These are phyloP conservation scores for Stagonosporopsis tanaceti DNA, from an alignment of 2,329 filamentous ascomycete genomes.

Conservation along the genomic window DNA sequence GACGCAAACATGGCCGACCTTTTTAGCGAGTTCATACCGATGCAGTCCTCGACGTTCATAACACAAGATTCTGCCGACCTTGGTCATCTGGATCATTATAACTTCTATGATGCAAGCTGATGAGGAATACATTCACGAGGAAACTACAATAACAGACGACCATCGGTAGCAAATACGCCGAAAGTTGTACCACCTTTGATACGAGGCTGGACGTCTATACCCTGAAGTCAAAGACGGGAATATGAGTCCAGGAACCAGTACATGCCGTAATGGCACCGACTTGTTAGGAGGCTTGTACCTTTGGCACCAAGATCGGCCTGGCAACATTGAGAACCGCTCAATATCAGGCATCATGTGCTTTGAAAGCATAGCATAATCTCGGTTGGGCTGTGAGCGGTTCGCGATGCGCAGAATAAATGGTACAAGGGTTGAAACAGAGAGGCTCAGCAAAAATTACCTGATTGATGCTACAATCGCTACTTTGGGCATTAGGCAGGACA, in stretches of 20 bases:
- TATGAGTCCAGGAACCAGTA: not conserved
- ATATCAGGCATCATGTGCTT: not conserved
- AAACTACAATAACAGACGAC: not conserved
- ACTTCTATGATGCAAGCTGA: constrained; percentile 39
- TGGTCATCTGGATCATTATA: constrained; percentile 35
- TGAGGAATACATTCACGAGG: not conserved
- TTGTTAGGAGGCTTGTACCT: not conserved
- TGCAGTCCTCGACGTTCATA: constrained; percentile 47
- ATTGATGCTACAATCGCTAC: constrained; percentile 15
- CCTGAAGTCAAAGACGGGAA: not conserved
- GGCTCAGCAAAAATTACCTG: constrained; percentile 5
- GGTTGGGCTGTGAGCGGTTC: constrained; percentile 8
- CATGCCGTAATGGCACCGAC: not conserved
- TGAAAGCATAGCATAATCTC: constrained; percentile 2
- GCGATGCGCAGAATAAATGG: constrained; percentile 32
- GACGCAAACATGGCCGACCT: constrained; percentile 67
- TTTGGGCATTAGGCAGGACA: constrained; percentile 12
- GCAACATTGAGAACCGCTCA: not conserved
- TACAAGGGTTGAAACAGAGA: constrained; percentile 22
- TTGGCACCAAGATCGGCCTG: not conserved
- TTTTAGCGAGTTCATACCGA: constrained; percentile 53
- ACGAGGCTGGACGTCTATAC: not conserved
- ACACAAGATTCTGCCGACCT: constrained; percentile 26
- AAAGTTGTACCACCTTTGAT: not conserved
- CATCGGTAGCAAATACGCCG: not conserved